Evolutionary conservation across 148 eudicot species (phyloP), one percentile per base, ranked within the genome.

Genomic region (Gaultheria prostrata): DNA sequence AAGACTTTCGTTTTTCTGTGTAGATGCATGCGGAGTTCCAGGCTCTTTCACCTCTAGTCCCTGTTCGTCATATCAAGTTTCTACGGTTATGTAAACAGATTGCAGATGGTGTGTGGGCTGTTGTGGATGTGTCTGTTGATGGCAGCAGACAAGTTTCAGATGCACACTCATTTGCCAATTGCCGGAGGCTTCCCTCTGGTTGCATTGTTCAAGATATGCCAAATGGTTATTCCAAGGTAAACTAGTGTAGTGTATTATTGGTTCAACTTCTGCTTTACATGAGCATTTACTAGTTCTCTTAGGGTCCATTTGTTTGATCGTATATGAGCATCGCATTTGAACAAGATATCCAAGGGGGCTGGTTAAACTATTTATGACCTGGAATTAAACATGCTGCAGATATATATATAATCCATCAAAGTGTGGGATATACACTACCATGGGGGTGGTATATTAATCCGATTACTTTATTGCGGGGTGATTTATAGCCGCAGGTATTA

Each of bases 181-280:
- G 88, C 86, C 89, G 92, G 87, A 91, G 95, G 89, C 91, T 91
- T 33, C 98, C 98, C 82, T 95, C 98, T 48, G 97, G 98, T 54
- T 94, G 88, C 83, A 85, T 95, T 51, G 73, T 95, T 67, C 94
- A 95, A 83, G 95, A 94, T 87, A 84, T 93, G 87, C 87, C 88
- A 24, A 89, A 92, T 87, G 95, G 95, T 76, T 90, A 81, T 85
- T 91, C 98, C 78, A 80, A 91, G 97, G 98, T 95, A 92, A 87
- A 75, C 45, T 51, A 14, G 8, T 53, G 63, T 24, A 76, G 59
- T 1, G 1, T 71, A 84, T 35, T 81, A 83, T 57, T 78, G 51
- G 84, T 59, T 78, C 71, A 14, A 26, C 12, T n/a, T 21, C 43
- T 5, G 67, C 72, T 82, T 82, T 85, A 81, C 90, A 88, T 91